Evolutionary conservation across 225 moss, liverwort and hornwort species (phyloP), one percentile per base, ranked within the genome.

Genomic region (Bryum argenteum): DNA sequence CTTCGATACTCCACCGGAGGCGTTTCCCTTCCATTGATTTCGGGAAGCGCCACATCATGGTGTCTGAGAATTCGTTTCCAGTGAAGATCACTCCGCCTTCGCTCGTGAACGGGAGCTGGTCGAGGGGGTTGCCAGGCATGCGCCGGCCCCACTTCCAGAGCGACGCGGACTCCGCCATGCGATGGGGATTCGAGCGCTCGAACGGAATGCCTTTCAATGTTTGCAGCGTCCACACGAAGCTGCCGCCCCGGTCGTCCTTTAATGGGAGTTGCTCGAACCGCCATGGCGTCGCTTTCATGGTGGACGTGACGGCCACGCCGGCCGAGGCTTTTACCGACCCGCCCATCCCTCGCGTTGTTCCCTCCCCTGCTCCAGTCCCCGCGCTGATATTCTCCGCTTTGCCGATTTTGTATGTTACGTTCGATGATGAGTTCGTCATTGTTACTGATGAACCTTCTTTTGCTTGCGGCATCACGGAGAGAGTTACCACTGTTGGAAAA

Each of bases 31-130:
- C 80, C 87, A 87, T 87, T 9, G 61, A 4, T 63, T 70, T 83
- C 0, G 87, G 87, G 44, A 87, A 83, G 40, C 83, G 78, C 87
- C 87, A 87, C 61, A 81, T 87, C 78, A 83, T 65, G 70, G 87
- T 81, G 11, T 87, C 83, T 22, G 64, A 3, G 15, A 42, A 87
- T 21, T 81, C 76, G 33, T 0, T 65, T 47, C 63, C 76, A 5
- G 83, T 77, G 42, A 87, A 87, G 66, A 22, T 81, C 18, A 87
- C 0, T 22, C 87, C 87, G 2, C 87, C 87, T 58, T 87, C 87
- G 48, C 87, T 87, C 45, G 87, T 81, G 76, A 87, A 83, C 0
- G 83, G 83, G 9, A 87, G 87, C 26, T 83, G 61, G 6, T 66
- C 65, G 72, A 87, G 41, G 22, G 87, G 83, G 13, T 87, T 78